These are phyloP conservation scores for Tulasnella sp. DNA, from an alignment of 768 basidiomycete species.

Conservation along the genomic window DNA sequence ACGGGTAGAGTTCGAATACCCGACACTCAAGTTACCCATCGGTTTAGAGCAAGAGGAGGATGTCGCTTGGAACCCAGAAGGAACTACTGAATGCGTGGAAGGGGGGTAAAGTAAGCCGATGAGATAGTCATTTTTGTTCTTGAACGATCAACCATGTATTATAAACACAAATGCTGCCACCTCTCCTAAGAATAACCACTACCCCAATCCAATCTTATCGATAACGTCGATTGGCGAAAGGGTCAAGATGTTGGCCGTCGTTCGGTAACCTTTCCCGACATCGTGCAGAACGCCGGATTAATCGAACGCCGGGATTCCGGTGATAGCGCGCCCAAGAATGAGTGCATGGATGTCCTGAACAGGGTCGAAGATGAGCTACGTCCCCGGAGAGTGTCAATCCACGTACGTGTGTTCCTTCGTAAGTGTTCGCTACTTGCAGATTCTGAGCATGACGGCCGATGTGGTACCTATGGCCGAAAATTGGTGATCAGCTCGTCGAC, in stretches of 20 bases:
- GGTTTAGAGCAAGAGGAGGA: neutral
- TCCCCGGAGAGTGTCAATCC: slow-evolving; percentile 28
- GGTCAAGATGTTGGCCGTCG: neutral
- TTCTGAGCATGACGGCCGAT: slow-evolving; percentile 94
- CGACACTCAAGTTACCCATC: neutral
- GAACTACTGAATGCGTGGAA: neutral
- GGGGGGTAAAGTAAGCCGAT: neutral
- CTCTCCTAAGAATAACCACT: too few relatives aligned
- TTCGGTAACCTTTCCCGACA: neutral
- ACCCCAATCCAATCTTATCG: neutral
- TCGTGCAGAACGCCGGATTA: neutral
- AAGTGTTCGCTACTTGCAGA: slow-evolving; percentile 92
- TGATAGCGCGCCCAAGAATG: slow-evolving; percentile 90
- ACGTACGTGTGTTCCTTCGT: slow-evolving; percentile 74
- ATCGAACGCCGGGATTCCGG: slow-evolving; percentile 77
- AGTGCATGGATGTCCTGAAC: slow-evolving; percentile 81
- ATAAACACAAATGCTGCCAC: neutral
- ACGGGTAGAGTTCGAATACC: neutral
- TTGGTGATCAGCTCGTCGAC: neutral
- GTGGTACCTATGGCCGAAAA: slow-evolving; percentile 59
- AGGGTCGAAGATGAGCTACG: slow-evolving; percentile 17
- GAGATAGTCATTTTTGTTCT: neutral
- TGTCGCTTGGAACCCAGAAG: neutral
- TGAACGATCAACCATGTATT: neutral
- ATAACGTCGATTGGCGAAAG: neutral